Evolutionary conservation across 2,329 filamentous ascomycete genomes (phyloP), one percentile per base, ranked within the genome.

Genomic region (Trichophyton verrucosum): DNA sequence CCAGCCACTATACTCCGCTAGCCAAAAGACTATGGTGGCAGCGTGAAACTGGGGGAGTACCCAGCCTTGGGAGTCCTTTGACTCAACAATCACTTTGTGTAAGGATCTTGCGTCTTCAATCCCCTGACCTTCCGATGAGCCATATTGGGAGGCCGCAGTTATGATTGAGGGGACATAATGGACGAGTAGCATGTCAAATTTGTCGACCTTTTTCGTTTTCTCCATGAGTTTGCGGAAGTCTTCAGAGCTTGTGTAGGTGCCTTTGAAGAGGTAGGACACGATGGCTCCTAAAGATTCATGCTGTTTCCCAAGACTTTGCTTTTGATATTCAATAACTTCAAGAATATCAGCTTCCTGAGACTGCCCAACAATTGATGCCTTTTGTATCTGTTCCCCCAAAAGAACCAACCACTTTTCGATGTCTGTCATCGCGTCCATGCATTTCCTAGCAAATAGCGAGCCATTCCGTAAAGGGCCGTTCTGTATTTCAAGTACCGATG

Each of bases 1-100:
- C 79, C 90, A 89, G 2, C 90, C 89, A 66, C 89, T 94, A 74
- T 96, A 96, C 69, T 97, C 91, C 36, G 89, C 86, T 55, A 96
- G 81, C 94, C 94, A 99, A 81, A 89, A 91, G 3, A 87, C 83
- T 60, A 84, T 82, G 11, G 91, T 81, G 2, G 89, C 87, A 53
- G 91, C 89, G 67, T 91, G 87, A 11, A 97, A 81, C 66, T 86
- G 87, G 15, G 86, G 79, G 44, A 95, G 72, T 22, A 81, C 79
- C 88, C 91, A 96, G 15, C 80, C 76, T 47, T 86, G 78, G 62
- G 85, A 83, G 57, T 91, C 87, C 53, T 82, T 77, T 17, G 82
- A 81, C 42, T 82, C 80, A 65, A 86, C 84, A 22, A 96, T 79
- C 40, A 84, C 78, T 13, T 80, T 75, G 69, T 96, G 85, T 1